These are phyloP conservation scores for Avena insularis DNA, from an alignment of 176 grass and related monocot genomes.

Conservation along the genomic window DNA sequence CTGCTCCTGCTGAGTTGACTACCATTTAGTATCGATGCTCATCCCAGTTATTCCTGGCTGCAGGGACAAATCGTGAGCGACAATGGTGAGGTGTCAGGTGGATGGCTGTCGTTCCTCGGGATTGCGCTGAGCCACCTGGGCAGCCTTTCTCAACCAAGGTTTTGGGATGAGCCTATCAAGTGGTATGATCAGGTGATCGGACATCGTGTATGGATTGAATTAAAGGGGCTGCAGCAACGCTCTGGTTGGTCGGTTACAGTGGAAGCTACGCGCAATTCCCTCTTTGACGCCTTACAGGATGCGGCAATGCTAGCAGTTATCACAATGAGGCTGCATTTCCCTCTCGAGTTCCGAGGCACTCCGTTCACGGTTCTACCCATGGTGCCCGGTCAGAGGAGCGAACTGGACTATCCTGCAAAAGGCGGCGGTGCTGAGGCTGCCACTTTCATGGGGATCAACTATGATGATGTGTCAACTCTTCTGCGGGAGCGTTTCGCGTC, in stretches of 20 bases:
- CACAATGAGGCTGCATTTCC: not conserved
- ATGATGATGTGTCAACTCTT: not conserved
- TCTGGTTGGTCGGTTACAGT: not conserved
- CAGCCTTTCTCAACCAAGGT: too few species aligned
- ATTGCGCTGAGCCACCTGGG: too few species aligned
- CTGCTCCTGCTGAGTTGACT: not conserved
- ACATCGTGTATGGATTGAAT: not conserved
- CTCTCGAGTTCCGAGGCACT: not conserved
- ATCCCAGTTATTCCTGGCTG: not conserved
- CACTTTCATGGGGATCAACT: not conserved
- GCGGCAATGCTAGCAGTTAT: slow-evolving; percentile 7
- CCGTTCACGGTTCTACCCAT: not conserved
- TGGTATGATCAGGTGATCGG: not conserved
- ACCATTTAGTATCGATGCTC: not conserved
- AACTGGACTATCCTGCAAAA: not conserved
- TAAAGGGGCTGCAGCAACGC: not conserved
- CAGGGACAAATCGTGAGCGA: slow-evolving; percentile 6
- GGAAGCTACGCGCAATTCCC: not conserved
- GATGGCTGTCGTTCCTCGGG: too few species aligned
- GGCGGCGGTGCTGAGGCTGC: not conserved
- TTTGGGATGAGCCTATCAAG: not conserved
- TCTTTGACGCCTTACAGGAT: slow-evolving; percentile 8
- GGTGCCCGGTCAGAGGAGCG: too few species aligned
- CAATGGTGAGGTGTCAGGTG: not conserved
- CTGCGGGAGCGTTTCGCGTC: not conserved